These are phyloP conservation scores for Thymus mandschuricus DNA, from an alignment of 257 asterid species.

Conservation along the genomic window DNA sequence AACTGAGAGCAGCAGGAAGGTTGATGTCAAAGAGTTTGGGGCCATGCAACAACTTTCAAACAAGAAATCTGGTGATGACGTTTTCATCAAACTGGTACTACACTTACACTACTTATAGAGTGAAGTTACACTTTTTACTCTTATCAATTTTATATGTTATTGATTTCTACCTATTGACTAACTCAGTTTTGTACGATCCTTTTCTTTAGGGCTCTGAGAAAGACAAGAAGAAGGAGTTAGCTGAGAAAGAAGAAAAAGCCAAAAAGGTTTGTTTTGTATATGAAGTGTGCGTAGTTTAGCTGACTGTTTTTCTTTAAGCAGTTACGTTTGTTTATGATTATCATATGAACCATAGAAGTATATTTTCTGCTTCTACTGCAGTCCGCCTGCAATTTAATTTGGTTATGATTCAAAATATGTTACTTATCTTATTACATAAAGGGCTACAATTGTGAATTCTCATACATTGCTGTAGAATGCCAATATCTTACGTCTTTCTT, in stretches of 20 bases:
- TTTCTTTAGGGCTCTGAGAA: conserved; percentile 65
- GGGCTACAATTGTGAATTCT: background rate
- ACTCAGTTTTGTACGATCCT: background rate
- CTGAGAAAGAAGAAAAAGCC: conserved; percentile 84
- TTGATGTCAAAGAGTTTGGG: conserved; percentile 70
- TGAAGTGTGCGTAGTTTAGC: background rate
- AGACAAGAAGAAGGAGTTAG: conserved; percentile 76
- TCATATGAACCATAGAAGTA: background rate
- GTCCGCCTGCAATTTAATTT: background rate
- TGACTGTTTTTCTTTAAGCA: background rate
- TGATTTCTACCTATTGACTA: background rate
- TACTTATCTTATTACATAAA: background rate
- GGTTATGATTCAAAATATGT: background rate
- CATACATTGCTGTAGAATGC: background rate
- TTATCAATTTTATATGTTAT: background rate
- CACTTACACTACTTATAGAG: background rate
- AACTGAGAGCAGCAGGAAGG: conserved; percentile 81
- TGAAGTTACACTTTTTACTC: background rate
- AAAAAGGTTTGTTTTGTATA: conserved; percentile 58
- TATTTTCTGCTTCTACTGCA: background rate
- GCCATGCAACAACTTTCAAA: conserved; percentile 84
- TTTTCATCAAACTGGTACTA: conserved; percentile 81
- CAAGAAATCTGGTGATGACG: conserved; percentile 66
- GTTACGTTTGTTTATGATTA: background rate
- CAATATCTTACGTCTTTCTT: too few species aligned